Evolutionary conservation across 176 grass and related monocot genomes (phyloP).

Genomic region (Carex littledalei): DNA sequence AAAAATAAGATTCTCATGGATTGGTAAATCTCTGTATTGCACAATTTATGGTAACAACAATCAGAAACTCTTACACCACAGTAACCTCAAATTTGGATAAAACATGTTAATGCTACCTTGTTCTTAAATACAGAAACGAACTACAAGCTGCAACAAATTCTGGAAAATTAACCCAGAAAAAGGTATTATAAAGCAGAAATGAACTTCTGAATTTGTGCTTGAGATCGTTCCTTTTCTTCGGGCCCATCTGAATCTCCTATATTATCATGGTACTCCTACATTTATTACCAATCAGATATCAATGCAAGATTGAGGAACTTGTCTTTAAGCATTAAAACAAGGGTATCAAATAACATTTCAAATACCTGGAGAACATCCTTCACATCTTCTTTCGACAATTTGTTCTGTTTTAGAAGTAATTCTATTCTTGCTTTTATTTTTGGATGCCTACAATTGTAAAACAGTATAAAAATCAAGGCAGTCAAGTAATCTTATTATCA

Average conservation of each 20-base stretch:
- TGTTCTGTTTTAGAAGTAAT: constrained; percentile 91
- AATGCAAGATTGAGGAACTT: background rate
- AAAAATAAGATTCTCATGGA: background rate
- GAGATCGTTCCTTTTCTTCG: constrained; percentile 89
- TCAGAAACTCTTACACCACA: background rate
- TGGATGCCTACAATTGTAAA: constrained; percentile 44
- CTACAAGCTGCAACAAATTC: background rate
- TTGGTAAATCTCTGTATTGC: background rate
- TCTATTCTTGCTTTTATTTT: constrained; percentile 82
- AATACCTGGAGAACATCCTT: constrained; percentile 78
- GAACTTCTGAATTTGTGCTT: constrained; percentile 60
- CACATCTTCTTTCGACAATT: constrained; percentile 75
- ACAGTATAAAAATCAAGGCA: background rate
- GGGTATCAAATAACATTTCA: background rate
- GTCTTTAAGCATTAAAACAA: background rate
- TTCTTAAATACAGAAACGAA: constrained; percentile 8
- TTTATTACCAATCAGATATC: background rate
- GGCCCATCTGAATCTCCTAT: constrained; percentile 89
- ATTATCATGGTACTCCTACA: constrained; percentile 95
- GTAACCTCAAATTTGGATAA: background rate
- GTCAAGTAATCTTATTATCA: background rate
- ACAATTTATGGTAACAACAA: background rate
- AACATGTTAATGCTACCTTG: background rate
- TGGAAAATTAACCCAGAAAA: background rate
- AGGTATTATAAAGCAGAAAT: constrained; percentile 45